A percentile compares a stretch with the other conserved stretches of the same genome.
These are phyloP conservation scores for Scytalidium lignicola DNA, from an alignment of 2,329 filamentous ascomycete species.

Conservation along the genomic window DNA sequence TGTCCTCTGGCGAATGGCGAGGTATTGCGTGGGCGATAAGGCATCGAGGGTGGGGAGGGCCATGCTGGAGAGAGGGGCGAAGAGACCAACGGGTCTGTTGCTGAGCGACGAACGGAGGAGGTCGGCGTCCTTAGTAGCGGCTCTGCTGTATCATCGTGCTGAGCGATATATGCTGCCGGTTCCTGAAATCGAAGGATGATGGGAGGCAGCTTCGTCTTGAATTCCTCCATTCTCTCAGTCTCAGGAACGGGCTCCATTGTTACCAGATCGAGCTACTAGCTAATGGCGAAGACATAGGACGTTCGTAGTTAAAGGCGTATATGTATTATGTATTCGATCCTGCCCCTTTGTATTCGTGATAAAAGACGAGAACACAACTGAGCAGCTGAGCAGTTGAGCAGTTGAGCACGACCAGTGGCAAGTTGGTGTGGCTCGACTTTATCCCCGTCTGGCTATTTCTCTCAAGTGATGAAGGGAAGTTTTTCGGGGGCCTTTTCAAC, in stretches of 20 bases:
- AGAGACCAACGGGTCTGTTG: constrained; percentile 48
- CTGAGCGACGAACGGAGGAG: constrained; percentile 47
- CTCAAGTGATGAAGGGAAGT: neutral
- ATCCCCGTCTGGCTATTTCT: neutral
- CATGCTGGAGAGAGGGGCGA: constrained; percentile 43
- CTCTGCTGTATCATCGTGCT: constrained; percentile 12
- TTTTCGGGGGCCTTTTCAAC: neutral
- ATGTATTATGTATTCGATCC: too few species aligned
- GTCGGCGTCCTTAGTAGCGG: constrained; percentile 38
- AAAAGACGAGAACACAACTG: too few species aligned
- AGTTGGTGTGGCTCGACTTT: neutral
- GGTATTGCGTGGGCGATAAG: constrained; percentile 57
- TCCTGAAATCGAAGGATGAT: constrained; percentile 44
- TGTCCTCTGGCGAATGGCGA: constrained; percentile 56
- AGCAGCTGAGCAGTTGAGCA: too few species aligned
- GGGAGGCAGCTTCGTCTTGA: constrained; percentile 52
- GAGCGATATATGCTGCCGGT: constrained; percentile 13
- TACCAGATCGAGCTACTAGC: constrained; percentile 13
- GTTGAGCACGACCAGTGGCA: neutral
- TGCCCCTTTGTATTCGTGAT: too few species aligned
- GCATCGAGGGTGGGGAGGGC: constrained; percentile 36
- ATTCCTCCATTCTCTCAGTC: constrained; percentile 64
- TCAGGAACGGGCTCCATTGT: constrained; percentile 65
- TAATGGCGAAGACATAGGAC: constrained; percentile 1
- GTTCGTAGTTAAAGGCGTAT: neutral